Conservation (phyloP, 2,329 filamentous ascomycete genomes). For the Ploettnerulaceae sp. region DNA sequence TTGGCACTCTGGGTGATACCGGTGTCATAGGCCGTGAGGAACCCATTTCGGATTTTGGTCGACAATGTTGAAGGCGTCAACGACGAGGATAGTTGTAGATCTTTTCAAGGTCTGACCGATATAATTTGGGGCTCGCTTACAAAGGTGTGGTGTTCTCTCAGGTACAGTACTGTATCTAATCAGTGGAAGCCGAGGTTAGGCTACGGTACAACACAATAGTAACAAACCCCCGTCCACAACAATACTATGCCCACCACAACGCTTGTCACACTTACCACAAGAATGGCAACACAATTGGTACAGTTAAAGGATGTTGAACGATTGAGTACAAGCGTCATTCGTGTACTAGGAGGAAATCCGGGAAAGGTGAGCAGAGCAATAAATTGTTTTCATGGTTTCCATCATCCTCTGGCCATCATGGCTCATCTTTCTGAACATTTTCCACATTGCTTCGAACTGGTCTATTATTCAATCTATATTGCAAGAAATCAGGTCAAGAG, state of each 20-base stretch:
- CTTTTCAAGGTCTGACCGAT: neutral
- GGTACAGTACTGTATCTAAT: neutral
- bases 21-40: constrained; percentile 31
- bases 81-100: neutral
- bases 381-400: neutral
- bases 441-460: too few species aligned
- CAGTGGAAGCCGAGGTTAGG: neutral
- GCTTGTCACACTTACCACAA: constrained; percentile 11
- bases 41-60: constrained; percentile 23
- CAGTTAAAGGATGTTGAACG: constrained; percentile 66
- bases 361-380: constrained; percentile 55
- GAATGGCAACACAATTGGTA: constrained; percentile 32
- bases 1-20: constrained; percentile 33
- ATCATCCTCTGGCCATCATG: too few species aligned
- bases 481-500: too few species aligned
- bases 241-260: neutral
- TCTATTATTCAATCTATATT: too few species aligned
- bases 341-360: constrained; percentile 87
- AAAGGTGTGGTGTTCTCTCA: too few species aligned
- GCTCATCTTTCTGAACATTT: too few species aligned
- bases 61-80: neutral
- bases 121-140: neutral
- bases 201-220: neutral
- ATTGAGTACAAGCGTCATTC: constrained; percentile 71
- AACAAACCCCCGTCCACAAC: neutral